Base-by-base conservation (phyloP, 1,284 basidiomycete genomes). In the Sporisorium scitamineum region DNA sequence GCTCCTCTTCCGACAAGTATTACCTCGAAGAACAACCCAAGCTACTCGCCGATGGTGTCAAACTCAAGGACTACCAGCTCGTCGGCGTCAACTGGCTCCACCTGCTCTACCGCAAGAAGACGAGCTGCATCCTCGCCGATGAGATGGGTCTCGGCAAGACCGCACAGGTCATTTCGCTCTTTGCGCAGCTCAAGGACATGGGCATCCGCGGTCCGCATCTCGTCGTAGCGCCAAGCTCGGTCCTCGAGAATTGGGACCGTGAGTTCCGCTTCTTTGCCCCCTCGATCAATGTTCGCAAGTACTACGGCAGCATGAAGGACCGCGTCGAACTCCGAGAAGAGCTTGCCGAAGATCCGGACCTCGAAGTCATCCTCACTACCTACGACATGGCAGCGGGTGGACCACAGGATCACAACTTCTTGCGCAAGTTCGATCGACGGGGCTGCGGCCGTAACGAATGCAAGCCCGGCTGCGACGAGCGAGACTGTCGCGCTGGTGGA, bases 41-140 rank as follows among this genome's bases (percentile, higher is more conserved):
- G 8, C 85, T 90, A 41, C 87, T 99, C 14, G 89, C 90, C 39
- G 87, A 90, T 27, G 90, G 88, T 51, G 91, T 97, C 70, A 89
- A 88, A 79, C 88, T 99, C 78, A 99, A 99, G 87, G 94, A 97
- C 80, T 99, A 99, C 86, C 96, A 99, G 86, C 88, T 98, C 64
- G 89, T 97, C 60, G 97, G 97, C n/a, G 90, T 99, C 69, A 99
- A 97, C 85, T 99, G 97, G 97, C 88, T 99, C 73, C 91, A 94
- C 85, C 87, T 99, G 29, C 88, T 99, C 50, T 95, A 95, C 85
- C 89, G 88, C 58, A 91, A 90, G 81, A 89, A 90, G 65, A 89
- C 93, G 55, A 95, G 94, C 68, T 97, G 95, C 86, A 99, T 99
- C 84, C 89, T 99, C 29, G 96, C 96, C 1, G 96, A 99, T 86